Conservation (phyloP, 148 eudicot genomes). For the Chenopodium quinoa region DNA sequence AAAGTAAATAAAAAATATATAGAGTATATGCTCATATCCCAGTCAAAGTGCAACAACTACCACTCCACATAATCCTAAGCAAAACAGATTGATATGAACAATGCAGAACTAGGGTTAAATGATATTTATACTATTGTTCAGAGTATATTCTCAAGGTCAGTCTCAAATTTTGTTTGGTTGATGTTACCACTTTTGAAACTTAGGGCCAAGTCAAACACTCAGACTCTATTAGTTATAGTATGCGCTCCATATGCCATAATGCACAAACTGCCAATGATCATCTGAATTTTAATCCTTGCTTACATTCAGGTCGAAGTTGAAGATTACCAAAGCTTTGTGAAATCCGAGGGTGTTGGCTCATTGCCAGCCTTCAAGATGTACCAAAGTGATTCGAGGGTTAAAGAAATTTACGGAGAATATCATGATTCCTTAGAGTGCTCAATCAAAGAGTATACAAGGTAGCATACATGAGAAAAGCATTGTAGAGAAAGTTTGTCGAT, state of each 20-base stretch:
- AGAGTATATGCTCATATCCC: too few relatives aligned
- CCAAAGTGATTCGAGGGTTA: constrained; percentile 40
- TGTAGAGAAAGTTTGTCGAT: constrained; percentile 9
- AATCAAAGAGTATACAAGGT: constrained; percentile 34
- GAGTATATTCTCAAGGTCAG: constrained; percentile 44
- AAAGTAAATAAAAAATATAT: too few relatives aligned
- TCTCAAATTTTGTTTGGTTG: not conserved
- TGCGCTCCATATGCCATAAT: not conserved
- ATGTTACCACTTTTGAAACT: not conserved
- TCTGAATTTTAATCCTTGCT: not conserved
- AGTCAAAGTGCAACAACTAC: too few relatives aligned
- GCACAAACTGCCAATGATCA: not conserved
- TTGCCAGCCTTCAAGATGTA: constrained; percentile 55
- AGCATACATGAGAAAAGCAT: constrained; percentile 12
- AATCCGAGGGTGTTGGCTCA: constrained; percentile 47
- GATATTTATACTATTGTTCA: too few relatives aligned
- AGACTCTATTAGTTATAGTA: not conserved
- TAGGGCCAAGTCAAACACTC: not conserved
- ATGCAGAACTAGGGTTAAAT: too few relatives aligned
- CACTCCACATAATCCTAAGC: too few relatives aligned
- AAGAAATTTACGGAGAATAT: constrained; percentile 46
- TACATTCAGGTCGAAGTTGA: constrained; percentile 43
- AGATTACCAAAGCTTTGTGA: constrained; percentile 35
- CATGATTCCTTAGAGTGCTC: constrained; percentile 47
- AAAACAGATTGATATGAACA: too few relatives aligned